Evolutionary conservation across 345 rosid genomes (phyloP).

Genomic region (Citrus reticulata): DNA sequence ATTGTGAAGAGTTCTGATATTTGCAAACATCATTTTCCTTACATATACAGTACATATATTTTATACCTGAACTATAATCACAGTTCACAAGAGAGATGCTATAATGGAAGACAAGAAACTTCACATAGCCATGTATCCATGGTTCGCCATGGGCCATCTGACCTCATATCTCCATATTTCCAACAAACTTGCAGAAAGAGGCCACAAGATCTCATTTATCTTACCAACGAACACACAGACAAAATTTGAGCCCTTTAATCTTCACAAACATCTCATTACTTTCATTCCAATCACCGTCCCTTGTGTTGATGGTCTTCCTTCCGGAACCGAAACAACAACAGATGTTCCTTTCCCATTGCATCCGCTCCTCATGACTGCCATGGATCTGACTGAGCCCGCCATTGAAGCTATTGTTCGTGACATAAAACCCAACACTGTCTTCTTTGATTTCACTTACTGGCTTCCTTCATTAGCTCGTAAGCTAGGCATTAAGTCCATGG

Average conservation of each 20-base stretch:
- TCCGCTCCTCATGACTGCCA: slow-evolving; percentile 22
- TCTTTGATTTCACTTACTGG: slow-evolving; percentile 38
- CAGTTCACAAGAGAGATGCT: neutral
- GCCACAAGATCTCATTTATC: slow-evolving; percentile 31
- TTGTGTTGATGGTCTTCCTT: slow-evolving; percentile 34
- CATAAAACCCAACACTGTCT: slow-evolving; percentile 26
- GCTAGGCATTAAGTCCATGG: slow-evolving; percentile 21
- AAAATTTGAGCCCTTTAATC: slow-evolving; percentile 24
- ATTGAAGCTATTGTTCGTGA: slow-evolving; percentile 19
- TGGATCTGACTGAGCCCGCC: slow-evolving; percentile 27
- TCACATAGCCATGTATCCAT: slow-evolving; percentile 36
- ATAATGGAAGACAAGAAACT: neutral
- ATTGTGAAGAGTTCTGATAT: no score
- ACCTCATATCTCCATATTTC: slow-evolving; percentile 23
- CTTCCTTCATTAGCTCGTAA: neutral
- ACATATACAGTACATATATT: no score
- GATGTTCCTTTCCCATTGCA: slow-evolving; percentile 24
- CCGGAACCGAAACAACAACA: slow-evolving; percentile 26
- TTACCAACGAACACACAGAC: slow-evolving; percentile 21
- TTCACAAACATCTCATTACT: slow-evolving; percentile 22
- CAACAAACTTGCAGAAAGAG: slow-evolving; percentile 36
- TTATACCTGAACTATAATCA: neutral
- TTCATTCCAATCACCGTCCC: slow-evolving; percentile 31
- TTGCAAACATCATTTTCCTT: no score
- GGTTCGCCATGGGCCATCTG: slow-evolving; percentile 34